These are phyloP conservation scores for Gymnopus androsaceus DNA, from an alignment of 1,284 basidiomycete species.

Conservation along the genomic window DNA sequence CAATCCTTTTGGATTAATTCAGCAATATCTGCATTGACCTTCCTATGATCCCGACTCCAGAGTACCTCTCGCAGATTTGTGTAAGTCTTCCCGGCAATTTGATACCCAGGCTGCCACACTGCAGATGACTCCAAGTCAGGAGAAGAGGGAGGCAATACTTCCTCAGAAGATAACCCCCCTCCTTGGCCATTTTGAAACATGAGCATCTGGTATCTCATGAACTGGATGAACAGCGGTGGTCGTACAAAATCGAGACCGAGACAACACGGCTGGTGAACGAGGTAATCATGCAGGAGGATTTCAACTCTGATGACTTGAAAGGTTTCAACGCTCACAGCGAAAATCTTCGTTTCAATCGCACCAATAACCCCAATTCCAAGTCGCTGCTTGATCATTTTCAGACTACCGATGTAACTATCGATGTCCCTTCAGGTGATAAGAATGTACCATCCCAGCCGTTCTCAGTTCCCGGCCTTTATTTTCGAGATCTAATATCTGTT, in stretches of 20 bases:
- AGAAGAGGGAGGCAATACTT: background rate
- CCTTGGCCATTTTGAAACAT: constrained; percentile 28
- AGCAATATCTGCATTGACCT: constrained; percentile 24
- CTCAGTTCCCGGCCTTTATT: constrained; percentile 29
- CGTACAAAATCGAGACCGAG: constrained; percentile 22
- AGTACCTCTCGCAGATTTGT: constrained; percentile 17
- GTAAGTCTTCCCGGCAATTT: background rate
- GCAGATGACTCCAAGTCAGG: too few relatives aligned
- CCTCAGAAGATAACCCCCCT: background rate
- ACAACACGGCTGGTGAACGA: constrained; percentile 17
- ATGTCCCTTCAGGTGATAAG: constrained; percentile 30
- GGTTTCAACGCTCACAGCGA: constrained; percentile 1
- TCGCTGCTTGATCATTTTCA: background rate
- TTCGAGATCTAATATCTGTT: constrained; percentile 26
- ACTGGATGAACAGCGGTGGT: constrained; percentile 22
- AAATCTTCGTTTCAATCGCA: constrained; percentile 8
- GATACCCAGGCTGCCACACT: too few relatives aligned
- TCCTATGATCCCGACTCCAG: constrained; percentile 25
- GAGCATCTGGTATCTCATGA: constrained; percentile 24
- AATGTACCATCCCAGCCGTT: constrained; percentile 21
- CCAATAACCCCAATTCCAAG: background rate
- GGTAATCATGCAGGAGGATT: constrained; percentile 12
- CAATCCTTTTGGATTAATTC: constrained; percentile 24
- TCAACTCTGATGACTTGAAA: constrained; percentile 18
- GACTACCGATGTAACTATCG: constrained; percentile 24